phyloP scores from a whole-genome alignment of 139 green algal species.

The Tetradesmus lagerheimii region DNA sequence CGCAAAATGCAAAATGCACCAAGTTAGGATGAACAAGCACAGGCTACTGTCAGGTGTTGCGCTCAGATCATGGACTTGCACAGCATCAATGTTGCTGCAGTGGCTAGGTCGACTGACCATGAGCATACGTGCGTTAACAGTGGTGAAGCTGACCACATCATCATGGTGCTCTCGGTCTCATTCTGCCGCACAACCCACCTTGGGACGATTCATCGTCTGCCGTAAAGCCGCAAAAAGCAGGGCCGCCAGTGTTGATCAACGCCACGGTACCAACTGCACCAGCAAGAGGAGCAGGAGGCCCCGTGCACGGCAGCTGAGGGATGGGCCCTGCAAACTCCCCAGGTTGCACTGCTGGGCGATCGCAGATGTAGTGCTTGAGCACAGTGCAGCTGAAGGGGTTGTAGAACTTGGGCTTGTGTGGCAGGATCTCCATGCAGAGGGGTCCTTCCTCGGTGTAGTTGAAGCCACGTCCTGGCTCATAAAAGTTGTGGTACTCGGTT shows the following conservation, averaged over 20 bases:
- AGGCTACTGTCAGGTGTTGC: too few species aligned
- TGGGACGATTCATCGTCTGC: neutral
- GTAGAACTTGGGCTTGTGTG: neutral
- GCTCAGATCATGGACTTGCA: too few species aligned
- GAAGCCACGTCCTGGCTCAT: neutral
- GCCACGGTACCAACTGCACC: neutral
- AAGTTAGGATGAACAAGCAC: too few species aligned
- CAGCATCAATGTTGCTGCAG: too few species aligned
- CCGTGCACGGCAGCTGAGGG: neutral
- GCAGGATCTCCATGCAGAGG: constrained; percentile 6
- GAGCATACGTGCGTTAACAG: too few species aligned
- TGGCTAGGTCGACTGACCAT: too few species aligned
- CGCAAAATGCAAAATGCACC: too few species aligned
- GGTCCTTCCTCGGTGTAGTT: neutral
- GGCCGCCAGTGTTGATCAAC: neutral
- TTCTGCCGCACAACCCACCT: neutral
- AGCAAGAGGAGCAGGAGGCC: neutral
- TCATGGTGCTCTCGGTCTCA: too few species aligned
- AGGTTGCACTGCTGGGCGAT: neutral
- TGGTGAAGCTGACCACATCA: too few species aligned
- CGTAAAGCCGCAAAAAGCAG: neutral
- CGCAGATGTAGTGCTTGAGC: constrained; percentile 14
- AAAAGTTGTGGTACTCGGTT: neutral
- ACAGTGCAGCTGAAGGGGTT: constrained; percentile 8
- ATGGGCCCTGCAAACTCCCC: neutral